Base-by-base conservation (phyloP, 805 yeast genomes). In the Nakazawaea anatomiae region DNA sequence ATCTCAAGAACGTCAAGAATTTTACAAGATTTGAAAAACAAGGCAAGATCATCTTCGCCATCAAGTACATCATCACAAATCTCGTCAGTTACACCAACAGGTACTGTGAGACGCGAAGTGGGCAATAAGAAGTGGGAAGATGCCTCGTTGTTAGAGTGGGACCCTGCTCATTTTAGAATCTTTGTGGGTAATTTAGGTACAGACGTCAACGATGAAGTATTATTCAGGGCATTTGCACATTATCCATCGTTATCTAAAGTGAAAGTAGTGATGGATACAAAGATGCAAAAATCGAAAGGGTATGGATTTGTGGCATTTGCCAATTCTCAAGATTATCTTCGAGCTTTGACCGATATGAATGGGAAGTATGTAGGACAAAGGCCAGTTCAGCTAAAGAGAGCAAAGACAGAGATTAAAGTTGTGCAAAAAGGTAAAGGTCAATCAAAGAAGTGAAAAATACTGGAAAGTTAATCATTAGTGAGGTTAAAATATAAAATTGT, bases 101-200 rank as follows among this genome's bases (percentile, higher is more conserved):
- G 57, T 12, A 73, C 77, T 1, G 78, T 74, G 7, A 68, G 68
- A 43, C 61, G 83, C 43, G 52, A 62, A 4, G 78, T 67, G 3
- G 81, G 81, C 1, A 78, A 78, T 6, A 63, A 70, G 53, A 64
- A 60, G 14, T 77, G 83, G 82, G 69, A 72, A 38, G 82, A 78
- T 53, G 53, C 66, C 5, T 56, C 76, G 3, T 62, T 77, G 25
- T 64, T 71, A 5, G 85, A 79, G 42, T 85, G 89, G 89, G 77
- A 85, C 58, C 88, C 90, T 0, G 67, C 71, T 14, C 89, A 85
- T 46, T 87, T 83, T 65, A 68, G 89, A 32, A 67, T 87, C 25
- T 87, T 87, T 65, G 87, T 87, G 6, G 95, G 94, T 0, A 85
- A 87, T 57, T 64, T 87, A 34, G 87, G 89, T 0, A 70, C 74